Evolutionary conservation across 768 basidiomycete genomes (phyloP).

Genomic region (Lenzites betulinus): DNA sequence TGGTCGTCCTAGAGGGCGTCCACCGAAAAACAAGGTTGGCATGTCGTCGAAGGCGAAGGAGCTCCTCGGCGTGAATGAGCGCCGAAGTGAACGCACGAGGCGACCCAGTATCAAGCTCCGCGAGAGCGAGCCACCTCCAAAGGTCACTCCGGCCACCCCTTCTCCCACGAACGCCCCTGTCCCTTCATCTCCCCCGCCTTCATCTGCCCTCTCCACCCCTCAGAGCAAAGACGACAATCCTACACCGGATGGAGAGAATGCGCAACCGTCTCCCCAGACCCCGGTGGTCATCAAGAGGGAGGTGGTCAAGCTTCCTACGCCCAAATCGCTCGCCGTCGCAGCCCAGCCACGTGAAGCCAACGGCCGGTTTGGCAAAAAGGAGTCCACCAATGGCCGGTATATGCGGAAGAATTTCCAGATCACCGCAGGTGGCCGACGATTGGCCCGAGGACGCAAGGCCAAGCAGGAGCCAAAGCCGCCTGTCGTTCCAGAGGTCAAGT

Average conservation of each 20-base stretch:
- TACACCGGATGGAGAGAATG: slow-evolving; percentile 9
- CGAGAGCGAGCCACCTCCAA: slow-evolving; percentile 30
- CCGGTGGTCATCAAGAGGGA: slow-evolving; percentile 7
- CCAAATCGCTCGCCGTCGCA: slow-evolving; percentile 47
- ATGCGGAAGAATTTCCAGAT: slow-evolving; percentile 38
- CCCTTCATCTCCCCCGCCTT: slow-evolving; percentile 13
- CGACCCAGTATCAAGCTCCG: slow-evolving; percentile 36
- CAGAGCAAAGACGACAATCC: slow-evolving; percentile 10
- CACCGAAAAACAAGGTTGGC: slow-evolving; percentile 29
- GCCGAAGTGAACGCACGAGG: slow-evolving; percentile 35
- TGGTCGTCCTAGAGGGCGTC: slow-evolving; percentile 25
- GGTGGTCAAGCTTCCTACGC: slow-evolving; percentile 29
- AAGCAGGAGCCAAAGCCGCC: slow-evolving; percentile 7
- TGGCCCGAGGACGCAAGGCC: slow-evolving; percentile 5
- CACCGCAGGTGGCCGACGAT: slow-evolving; percentile 21
- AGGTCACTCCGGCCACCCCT: slow-evolving; percentile 13
- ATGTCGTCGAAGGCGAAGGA: slow-evolving; percentile 29
- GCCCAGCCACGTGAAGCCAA: slow-evolving; percentile 63
- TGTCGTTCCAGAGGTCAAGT: neutral
- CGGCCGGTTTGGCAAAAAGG: slow-evolving; percentile 70
- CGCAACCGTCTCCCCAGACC: neutral
- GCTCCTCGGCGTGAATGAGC: slow-evolving; percentile 26
- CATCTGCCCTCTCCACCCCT: neutral
- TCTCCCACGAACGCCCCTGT: slow-evolving; percentile 13
- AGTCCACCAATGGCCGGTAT: slow-evolving; percentile 46